phyloP scores from a whole-genome alignment of 2,329 filamentous ascomycete genomes.

The Aspergillus viridinutans region DNA sequence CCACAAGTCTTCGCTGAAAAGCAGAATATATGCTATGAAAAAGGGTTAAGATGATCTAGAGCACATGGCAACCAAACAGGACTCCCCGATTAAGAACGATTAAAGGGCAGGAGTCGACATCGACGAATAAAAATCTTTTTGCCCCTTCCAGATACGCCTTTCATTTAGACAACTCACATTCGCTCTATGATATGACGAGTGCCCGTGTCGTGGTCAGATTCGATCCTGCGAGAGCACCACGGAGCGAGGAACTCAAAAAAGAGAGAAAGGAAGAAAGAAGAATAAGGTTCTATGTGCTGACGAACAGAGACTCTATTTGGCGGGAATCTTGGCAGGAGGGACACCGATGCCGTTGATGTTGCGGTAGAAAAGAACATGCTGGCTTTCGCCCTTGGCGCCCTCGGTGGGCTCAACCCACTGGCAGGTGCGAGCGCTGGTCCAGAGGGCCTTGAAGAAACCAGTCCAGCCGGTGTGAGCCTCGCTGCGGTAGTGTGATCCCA shows the following conservation, averaged over 20 bases:
- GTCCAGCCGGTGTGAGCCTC: conserved; percentile 70
- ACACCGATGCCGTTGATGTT: conserved; percentile 85
- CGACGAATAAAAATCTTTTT: neutral
- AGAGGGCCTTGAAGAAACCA: conserved; percentile 83
- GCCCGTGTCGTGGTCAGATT: conserved; percentile 15
- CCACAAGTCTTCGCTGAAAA: neutral
- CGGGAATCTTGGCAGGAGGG: conserved; percentile 44
- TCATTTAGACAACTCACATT: conserved; percentile 1
- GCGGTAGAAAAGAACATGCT: conserved; percentile 88
- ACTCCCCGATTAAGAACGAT: neutral
- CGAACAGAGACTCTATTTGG: conserved; percentile 19
- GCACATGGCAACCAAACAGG: neutral
- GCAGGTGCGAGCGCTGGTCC: conserved; percentile 76
- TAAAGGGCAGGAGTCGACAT: neutral
- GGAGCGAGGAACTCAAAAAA: conserved; percentile 9
- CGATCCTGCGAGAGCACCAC: conserved; percentile 23
- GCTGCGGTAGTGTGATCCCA: conserved; percentile 91
- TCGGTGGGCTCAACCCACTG: conserved; percentile 95
- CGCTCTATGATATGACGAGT: conserved; percentile 1
- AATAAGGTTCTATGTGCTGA: conserved; percentile 12
- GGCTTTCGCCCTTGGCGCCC: conserved; percentile 72
- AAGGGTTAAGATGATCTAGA: neutral
- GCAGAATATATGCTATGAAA: neutral
- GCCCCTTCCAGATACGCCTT: conserved; percentile 3
- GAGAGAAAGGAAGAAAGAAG: conserved; percentile 3